These are phyloP conservation scores for Malus hybrid DNA, from an alignment of 331 rosid genomes.

Conservation along the genomic window DNA sequence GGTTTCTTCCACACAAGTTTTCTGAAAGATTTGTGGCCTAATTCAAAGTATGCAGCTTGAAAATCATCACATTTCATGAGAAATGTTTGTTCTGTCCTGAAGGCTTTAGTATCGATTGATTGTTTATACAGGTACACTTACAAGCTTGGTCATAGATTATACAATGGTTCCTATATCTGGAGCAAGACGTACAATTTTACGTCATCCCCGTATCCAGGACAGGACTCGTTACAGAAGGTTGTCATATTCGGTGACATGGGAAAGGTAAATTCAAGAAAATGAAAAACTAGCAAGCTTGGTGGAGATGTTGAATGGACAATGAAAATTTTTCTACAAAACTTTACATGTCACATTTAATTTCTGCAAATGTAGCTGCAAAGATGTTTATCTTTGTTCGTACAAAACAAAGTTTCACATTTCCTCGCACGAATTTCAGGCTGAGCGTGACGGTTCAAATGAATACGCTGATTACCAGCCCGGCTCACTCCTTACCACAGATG, in stretches of 20 bases:
- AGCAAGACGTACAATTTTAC: constrained; percentile 13
- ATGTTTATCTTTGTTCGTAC: not conserved
- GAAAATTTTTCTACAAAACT: not conserved
- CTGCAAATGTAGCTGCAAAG: not conserved
- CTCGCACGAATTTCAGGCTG: constrained; percentile 3
- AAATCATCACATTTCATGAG: not conserved
- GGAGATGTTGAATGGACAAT: not conserved
- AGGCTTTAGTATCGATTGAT: not conserved
- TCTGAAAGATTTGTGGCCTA: constrained; percentile 38
- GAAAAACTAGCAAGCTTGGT: not conserved
- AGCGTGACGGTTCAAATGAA: constrained; percentile 31
- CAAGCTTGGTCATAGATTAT: constrained; percentile 20
- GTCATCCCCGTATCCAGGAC: constrained; percentile 24
- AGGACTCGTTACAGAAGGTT: constrained; percentile 24
- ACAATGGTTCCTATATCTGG: constrained; percentile 18
- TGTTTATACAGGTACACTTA: constrained; percentile 18
- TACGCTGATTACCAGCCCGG: constrained; percentile 23
- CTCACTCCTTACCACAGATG: constrained; percentile 12
- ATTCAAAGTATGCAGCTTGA: constrained; percentile 17
- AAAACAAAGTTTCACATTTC: not conserved
- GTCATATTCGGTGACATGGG: constrained; percentile 33
- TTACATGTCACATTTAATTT: not conserved
- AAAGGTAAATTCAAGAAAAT: constrained; percentile 1
- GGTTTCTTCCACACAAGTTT: constrained; percentile 36
- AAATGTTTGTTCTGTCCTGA: not conserved